Percentiles rank a stretch among this genome's conserved stretches.
These are phyloP conservation scores for Alternaria metachromatica DNA, from an alignment of 2,329 filamentous ascomycete species.

Conservation along the genomic window DNA sequence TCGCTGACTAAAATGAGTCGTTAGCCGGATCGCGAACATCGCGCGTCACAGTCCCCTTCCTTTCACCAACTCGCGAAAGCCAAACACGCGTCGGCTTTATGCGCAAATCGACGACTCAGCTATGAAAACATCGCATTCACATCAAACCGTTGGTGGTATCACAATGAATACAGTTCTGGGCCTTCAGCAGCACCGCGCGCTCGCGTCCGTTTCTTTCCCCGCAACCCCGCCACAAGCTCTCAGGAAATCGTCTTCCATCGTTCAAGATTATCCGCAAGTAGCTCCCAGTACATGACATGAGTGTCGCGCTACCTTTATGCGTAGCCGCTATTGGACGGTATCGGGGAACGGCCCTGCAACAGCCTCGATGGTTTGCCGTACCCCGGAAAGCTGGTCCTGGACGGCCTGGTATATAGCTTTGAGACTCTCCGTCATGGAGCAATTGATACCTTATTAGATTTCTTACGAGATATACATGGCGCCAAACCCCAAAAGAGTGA, in stretches of 20 bases:
- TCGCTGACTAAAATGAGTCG: neutral
- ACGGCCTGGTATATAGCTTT: slow-evolving; percentile 19
- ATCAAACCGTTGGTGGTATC: too few relatives aligned
- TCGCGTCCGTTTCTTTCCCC: neutral
- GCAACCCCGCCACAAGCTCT: neutral
- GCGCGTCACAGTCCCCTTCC: neutral
- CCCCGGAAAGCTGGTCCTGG: neutral
- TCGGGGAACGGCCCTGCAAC: slow-evolving; percentile 8
- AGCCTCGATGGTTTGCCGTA: neutral
- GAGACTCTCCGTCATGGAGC: neutral
- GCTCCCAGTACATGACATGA: slow-evolving; percentile 10
- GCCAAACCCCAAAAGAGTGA: slow-evolving; percentile 11
- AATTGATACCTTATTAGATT: neutral
- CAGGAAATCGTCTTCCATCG: slow-evolving; percentile 2
- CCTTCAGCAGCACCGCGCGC: neutral
- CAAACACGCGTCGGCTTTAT: neutral
- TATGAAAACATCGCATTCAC: too few relatives aligned
- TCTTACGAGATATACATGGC: neutral
- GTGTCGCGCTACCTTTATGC: slow-evolving; percentile 3
- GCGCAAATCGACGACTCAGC: neutral
- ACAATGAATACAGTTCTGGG: neutral
- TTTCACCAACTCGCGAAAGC: neutral
- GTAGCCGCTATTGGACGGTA: slow-evolving; percentile 11
- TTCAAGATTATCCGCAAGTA: neutral
- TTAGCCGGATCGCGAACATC: neutral